Base-by-base conservation (phyloP, 305 asterid species). In the Ajuga reptans region DNA sequence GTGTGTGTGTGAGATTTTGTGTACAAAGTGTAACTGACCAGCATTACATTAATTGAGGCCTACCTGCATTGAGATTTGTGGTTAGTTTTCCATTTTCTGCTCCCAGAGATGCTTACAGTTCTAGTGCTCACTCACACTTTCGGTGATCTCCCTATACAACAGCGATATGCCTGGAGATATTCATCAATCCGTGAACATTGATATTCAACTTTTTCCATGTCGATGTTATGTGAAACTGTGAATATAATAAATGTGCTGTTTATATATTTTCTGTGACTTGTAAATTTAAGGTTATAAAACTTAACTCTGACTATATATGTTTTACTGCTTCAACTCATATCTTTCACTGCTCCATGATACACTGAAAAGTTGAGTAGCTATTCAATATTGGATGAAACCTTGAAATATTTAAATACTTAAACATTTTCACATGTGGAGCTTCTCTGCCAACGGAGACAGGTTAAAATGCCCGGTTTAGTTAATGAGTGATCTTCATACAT, bases 11-110 rank as follows among this genome's bases (percentile, higher is more conserved):
- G 69, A 9, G 10, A 27, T 31, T 37, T 37, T 73, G 27, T 66
- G 61, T 41, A 36, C 47, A 9, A 33, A 39, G 33, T 49, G 43
- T 46, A 18, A 66, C 67, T 58, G 75, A 58, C 31, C 31, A 46
- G 34, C 50, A 16, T 68, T 73, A 59, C 68, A 78, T 54, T 68
- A 41, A 36, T 51, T 72, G 73, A 77, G 82, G 82, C 34, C 72
- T 77, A 75, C 66, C 45, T 82, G 85, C 75, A 42, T 84, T 79
- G 84, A 81, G 73, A 34, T 84, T 64, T 78, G 77, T 67, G 77
- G 80, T 80, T 70, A 46, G 78, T 66, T 39, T 56, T 66, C 50
- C n/a, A 12, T 21, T 45, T 73, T 18, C 52, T 47, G 51, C 53
- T 47, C 64, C 14, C 11, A 42, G 29, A 14, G 50, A 62, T 15